These are phyloP conservation scores for Porcisia hertigi DNA, from an alignment of 208 protist genomes.

Conservation along the genomic window DNA sequence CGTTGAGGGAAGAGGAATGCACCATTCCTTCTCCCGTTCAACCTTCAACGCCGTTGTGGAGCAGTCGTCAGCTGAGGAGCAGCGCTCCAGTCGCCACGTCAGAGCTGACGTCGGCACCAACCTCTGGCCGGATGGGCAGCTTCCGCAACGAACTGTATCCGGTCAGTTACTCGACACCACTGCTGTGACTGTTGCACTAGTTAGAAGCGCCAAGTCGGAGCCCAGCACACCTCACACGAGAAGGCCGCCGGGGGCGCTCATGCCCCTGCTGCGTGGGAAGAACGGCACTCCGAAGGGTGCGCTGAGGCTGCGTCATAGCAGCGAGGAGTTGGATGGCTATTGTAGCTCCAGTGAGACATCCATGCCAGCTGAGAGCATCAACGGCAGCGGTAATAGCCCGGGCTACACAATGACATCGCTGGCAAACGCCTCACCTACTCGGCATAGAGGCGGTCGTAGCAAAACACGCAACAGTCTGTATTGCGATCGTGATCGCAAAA, in stretches of 20 bases:
- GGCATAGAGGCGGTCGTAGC: background rate
- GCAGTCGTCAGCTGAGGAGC: conserved; percentile 1
- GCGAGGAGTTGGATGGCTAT: conserved; percentile 31
- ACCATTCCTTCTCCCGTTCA: background rate
- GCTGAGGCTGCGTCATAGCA: conserved; percentile 12
- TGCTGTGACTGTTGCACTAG: background rate
- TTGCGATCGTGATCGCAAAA: conserved; percentile 1
- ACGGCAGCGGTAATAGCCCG: conserved; percentile 6
- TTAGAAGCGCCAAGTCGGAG: background rate
- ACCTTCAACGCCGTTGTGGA: conserved; percentile 12
- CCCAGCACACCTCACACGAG: background rate
- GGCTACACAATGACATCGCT: background rate
- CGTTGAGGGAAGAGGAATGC: background rate
- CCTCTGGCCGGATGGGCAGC: background rate
- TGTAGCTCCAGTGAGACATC: conserved; percentile 31
- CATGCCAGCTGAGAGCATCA: conserved; percentile 12
- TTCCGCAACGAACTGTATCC: background rate
- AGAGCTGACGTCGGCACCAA: background rate
- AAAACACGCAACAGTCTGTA: background rate
- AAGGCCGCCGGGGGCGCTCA: background rate
- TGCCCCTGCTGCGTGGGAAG: background rate
- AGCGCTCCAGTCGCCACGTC: background rate
- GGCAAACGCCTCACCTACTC: background rate
- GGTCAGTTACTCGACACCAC: background rate
- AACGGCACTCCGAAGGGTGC: background rate